Percentiles rank a stretch among this genome's conserved stretches.
Evolutionary conservation across 306 rosid genomes (phyloP).

Genomic region (Casuarina equisetifolia): DNA sequence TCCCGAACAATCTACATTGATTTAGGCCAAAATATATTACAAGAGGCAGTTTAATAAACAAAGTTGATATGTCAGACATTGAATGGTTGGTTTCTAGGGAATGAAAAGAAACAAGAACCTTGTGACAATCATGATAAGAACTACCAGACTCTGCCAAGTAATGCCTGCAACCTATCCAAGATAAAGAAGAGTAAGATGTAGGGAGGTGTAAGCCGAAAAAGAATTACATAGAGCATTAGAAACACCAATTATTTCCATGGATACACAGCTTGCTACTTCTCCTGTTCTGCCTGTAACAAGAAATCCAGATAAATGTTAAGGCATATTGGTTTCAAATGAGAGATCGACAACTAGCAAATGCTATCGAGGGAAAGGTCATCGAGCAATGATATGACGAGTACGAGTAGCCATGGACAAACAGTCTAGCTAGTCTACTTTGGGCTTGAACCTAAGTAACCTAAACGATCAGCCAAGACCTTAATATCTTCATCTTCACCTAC

Average conservation of each 20-base stretch:
- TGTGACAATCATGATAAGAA: slow-evolving; percentile 28
- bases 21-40: slow-evolving; percentile 39
- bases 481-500: slow-evolving; percentile 53
- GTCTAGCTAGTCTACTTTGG: slow-evolving; percentile 35
- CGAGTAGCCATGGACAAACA: slow-evolving; percentile 20
- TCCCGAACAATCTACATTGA: slow-evolving; percentile 55
- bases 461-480: slow-evolving; percentile 47
- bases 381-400: slow-evolving; percentile 19
- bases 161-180: slow-evolving; percentile 54
- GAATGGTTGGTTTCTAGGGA: slow-evolving; percentile 5
- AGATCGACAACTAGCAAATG: slow-evolving; percentile 6
- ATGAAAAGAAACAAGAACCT: slow-evolving; percentile 34
- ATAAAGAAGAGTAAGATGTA: slow-evolving; percentile 40
- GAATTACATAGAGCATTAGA: slow-evolving; percentile 39
- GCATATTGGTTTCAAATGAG: slow-evolving; percentile 27
- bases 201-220: slow-evolving; percentile 29
- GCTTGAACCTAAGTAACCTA: slow-evolving; percentile 62
- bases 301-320: slow-evolving; percentile 28
- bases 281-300: slow-evolving; percentile 33
- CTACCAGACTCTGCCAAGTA: slow-evolving; percentile 46
- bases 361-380: slow-evolving; percentile 6
- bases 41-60: slow-evolving; percentile 29
- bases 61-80: slow-evolving; percentile 27
- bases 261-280: slow-evolving; percentile 28
- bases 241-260: slow-evolving; percentile 32